Percentiles rank a stretch among this genome's conserved stretches.
Conservation (phyloP, 2,329 filamentous ascomycete genomes). For the Colletotrichum spaethianum region DNA sequence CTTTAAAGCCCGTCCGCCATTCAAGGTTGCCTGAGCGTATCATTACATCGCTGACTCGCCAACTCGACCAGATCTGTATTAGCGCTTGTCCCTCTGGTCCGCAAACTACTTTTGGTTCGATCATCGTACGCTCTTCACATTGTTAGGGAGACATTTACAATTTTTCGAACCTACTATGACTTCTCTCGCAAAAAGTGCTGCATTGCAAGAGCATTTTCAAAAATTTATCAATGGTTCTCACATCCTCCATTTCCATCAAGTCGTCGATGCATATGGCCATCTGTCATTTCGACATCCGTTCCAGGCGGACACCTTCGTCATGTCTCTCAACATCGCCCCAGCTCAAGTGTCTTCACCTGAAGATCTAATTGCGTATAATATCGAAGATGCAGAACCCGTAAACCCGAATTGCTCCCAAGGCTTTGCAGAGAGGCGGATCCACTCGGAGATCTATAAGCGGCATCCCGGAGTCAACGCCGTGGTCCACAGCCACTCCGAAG, state of each 20-base stretch:
- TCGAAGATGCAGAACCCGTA: slow-evolving; percentile 58
- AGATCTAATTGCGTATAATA: slow-evolving; percentile 63
- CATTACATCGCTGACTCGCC: not conserved
- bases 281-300: slow-evolving; percentile 65
- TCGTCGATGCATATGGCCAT: slow-evolving; percentile 70
- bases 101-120: too few species aligned
- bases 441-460: slow-evolving; percentile 61
- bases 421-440: slow-evolving; percentile 61
- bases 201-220: not conserved
- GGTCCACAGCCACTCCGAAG: slow-evolving; percentile 60
- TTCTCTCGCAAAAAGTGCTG: not conserved
- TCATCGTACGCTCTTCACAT: not conserved
- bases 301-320: slow-evolving; percentile 61
- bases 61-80: not conserved
- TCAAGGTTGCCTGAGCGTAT: not conserved
- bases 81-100: not conserved
- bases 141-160: not conserved
- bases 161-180: not conserved
- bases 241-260: slow-evolving; percentile 65
- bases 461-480: slow-evolving; percentile 56
- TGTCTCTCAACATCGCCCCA: slow-evolving; percentile 62
- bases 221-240: slow-evolving; percentile 61
- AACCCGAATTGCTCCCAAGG: slow-evolving; percentile 54
- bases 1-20: not conserved
- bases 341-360: slow-evolving; percentile 58